These are phyloP conservation scores for Herpetomonas muscarum DNA, from an alignment of 208 protist species.

Conservation along the genomic window DNA sequence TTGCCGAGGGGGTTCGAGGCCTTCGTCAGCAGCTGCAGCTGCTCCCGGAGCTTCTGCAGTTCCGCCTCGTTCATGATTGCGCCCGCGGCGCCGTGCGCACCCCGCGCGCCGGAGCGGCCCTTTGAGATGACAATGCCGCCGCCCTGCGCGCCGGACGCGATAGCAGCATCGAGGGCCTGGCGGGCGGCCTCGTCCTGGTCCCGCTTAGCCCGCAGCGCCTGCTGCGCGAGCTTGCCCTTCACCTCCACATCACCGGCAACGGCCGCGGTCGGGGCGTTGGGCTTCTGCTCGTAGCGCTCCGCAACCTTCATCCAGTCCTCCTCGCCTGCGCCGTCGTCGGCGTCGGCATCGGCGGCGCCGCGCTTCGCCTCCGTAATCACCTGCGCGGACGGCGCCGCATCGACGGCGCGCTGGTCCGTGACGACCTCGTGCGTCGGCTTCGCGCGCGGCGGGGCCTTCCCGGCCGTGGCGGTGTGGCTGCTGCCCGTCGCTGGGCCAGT, in stretches of 20 bases:
- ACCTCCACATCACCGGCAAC: conserved; percentile 52
- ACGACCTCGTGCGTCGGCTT: conserved; percentile 80
- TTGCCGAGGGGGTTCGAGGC: conserved; percentile 86
- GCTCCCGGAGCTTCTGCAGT: conserved; percentile 75
- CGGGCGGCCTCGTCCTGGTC: conserved; percentile 61
- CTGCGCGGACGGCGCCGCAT: conserved; percentile 28
- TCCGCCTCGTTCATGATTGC: conserved; percentile 64
- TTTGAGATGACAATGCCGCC: conserved; percentile 76
- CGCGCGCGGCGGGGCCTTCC: conserved; percentile 68
- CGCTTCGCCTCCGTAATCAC: conserved; percentile 66
- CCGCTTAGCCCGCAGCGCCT: conserved; percentile 79
- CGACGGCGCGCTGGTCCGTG: conserved; percentile 25
- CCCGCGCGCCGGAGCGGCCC: conserved; percentile 26
- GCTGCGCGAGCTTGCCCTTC: conserved; percentile 72
- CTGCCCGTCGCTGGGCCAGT: conserved; percentile 2
- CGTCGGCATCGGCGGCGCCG: conserved; percentile 13
- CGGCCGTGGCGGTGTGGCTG: conserved; percentile 23
- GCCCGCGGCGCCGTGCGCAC: conserved; percentile 19
- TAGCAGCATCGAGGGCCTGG: conserved; percentile 13
- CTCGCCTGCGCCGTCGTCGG: conserved; percentile 28
- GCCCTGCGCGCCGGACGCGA: conserved; percentile 7
- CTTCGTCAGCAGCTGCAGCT: conserved; percentile 87
- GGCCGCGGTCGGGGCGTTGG: conserved; percentile 21
- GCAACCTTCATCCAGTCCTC: conserved; percentile 80
- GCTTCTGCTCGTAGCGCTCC: conserved; percentile 60